Base-by-base conservation (phyloP, 2,329 filamentous ascomycete species). In the Teratosphaeria gauchensis region DNA sequence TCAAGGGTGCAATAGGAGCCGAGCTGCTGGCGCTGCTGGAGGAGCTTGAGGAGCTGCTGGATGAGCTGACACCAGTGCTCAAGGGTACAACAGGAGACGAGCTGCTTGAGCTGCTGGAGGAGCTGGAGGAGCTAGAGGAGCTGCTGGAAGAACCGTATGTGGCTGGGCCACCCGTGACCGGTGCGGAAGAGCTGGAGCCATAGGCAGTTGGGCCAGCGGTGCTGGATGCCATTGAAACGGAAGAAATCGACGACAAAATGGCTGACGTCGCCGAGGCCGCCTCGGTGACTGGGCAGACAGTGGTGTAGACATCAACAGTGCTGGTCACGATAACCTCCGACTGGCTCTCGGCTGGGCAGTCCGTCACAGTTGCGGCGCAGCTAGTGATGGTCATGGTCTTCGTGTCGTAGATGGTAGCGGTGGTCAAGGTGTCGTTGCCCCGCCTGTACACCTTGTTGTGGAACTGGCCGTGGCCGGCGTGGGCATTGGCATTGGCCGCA, bases 301-400 rank as follows among this genome's bases (percentile, higher is more conserved):
- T 68, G 32, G 66, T 66, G 57, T 61, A 62, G 9, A 65, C 61
- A 19, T 54, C 42, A 24, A 64, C 60, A 33, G 62, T 66, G 55
- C 51, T 63, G 55, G 62, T 64, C 19, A 63, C 53, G 33, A 57
- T 48, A 32, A 63, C 58, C 56, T 63, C 61, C 35, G 60, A 58
- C 48, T 58, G 46, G 60, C 59, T 64, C 54, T 60, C 58, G 16
- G 60, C 62, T 24, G 62, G 58, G 58, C 63, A 63, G 60, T 60
- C 51, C 55, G 57, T 60, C 56, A 63, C 62, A 12, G 55, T 59
- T 32, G 63, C 38, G 5, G 60, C 56, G 57, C 62, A 65, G 61
- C 56, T 58, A 30, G 64, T 65, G 56, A 67, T 58, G 57, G 64
- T 65, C 55, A 62, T 60, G 24, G 59, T 62, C 42, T 63, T 61